A percentile compares a stretch with the other conserved stretches of the same genome.
These are phyloP conservation scores for Euphorbia lathyris DNA, from an alignment of 345 rosid species.

Conservation along the genomic window DNA sequence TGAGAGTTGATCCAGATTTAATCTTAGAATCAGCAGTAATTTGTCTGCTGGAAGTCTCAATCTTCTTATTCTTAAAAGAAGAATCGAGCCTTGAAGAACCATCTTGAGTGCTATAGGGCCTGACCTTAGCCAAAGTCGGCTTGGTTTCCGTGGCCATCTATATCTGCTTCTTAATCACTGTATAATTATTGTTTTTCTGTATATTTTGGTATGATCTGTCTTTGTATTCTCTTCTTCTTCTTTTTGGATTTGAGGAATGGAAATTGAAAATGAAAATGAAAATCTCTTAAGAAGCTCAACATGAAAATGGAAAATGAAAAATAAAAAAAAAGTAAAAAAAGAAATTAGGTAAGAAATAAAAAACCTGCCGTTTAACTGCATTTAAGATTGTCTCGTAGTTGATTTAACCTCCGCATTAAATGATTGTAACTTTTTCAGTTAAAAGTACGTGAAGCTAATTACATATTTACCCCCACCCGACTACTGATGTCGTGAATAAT, in stretches of 20 bases:
- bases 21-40: slow-evolving; percentile 34
- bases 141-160: slow-evolving; percentile 52
- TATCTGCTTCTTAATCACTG: neutral
- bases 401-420: too few species aligned
- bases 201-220: neutral
- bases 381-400: slow-evolving; percentile 17
- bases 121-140: slow-evolving; percentile 41
- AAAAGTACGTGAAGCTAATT: too few species aligned
- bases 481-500: too few species aligned
- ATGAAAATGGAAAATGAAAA: neutral
- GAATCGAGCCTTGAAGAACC: slow-evolving; percentile 44
- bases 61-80: slow-evolving; percentile 48
- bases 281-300: neutral
- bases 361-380: slow-evolving; percentile 21
- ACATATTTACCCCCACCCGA: too few species aligned
- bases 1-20: slow-evolving; percentile 41
- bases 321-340: neutral
- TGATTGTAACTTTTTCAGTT: too few species aligned
- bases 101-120: slow-evolving; percentile 35
- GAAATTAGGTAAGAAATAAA: slow-evolving; percentile 7
- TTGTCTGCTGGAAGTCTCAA: slow-evolving; percentile 45
- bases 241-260: neutral
- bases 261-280: too few species aligned
- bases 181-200: neutral
- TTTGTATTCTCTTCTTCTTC: slow-evolving; percentile 2